Percentiles rank a stretch among this genome's conserved stretches.
Conservation (phyloP, 2,329 filamentous ascomycete species). For the Ophiosphaerella narmari region DNA sequence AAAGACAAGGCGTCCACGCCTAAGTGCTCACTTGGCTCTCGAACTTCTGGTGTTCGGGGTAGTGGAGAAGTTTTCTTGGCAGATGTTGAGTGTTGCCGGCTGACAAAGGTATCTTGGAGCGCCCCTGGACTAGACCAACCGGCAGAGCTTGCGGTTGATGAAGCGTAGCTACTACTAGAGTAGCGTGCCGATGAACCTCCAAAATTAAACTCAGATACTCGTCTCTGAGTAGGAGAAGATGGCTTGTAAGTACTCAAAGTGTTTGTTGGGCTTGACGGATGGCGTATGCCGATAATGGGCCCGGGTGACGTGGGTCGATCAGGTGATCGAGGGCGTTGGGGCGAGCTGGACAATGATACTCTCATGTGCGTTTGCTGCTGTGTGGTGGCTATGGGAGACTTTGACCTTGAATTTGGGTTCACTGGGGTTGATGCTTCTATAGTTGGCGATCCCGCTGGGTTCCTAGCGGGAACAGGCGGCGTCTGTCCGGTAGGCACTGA, state of each 20-base stretch:
- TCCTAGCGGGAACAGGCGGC: constrained; percentile 18
- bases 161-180: constrained; percentile 75
- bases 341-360: constrained; percentile 5
- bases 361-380: constrained; percentile 4
- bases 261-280: constrained; percentile 13
- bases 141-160: constrained; percentile 65
- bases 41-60: constrained; percentile 18
- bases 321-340: constrained; percentile 5
- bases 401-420: not conserved
- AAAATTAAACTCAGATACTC: constrained; percentile 34
- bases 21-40: constrained; percentile 13
- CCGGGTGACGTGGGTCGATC: constrained; percentile 6
- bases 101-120: constrained; percentile 11
- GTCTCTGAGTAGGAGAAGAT: constrained; percentile 20
- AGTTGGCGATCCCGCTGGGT: constrained; percentile 23
- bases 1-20: constrained; percentile 20
- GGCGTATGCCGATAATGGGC: not conserved
- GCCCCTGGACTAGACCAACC: constrained; percentile 17
- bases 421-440: constrained; percentile 6
- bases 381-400: not conserved
- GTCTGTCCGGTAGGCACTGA: constrained; percentile 9
- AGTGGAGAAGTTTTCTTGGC: constrained; percentile 17
- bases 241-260: constrained; percentile 6
- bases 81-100: constrained; percentile 14
- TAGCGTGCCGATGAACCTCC: constrained; percentile 82